Evolutionary conservation across 257 asterid species (phyloP).

Genomic region (Solanum stenotomum): DNA sequence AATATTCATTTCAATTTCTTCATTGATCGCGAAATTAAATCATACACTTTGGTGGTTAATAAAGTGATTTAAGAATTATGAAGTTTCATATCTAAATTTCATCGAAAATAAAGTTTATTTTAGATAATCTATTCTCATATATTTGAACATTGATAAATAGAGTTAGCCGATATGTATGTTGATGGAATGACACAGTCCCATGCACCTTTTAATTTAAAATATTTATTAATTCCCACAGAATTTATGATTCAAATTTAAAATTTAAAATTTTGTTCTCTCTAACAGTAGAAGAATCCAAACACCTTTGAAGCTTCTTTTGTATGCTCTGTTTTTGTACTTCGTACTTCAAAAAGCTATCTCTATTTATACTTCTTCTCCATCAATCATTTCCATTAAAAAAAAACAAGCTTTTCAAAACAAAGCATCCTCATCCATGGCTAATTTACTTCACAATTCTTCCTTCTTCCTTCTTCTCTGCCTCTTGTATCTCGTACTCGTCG

Average conservation of each 20-base stretch:
- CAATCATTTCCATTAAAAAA: not conserved
- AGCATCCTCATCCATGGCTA: constrained; percentile 2
- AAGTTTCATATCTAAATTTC: not conserved
- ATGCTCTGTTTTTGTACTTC: not conserved
- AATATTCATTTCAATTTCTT: not conserved
- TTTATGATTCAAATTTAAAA: not conserved
- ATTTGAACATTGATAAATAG: not conserved
- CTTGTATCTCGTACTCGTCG: not conserved
- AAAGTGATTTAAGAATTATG: accelerated
- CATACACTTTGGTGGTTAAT: not conserved
- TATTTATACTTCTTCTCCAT: not conserved
- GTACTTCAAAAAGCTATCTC: not conserved
- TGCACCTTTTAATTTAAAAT: not conserved
- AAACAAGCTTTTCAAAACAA: not conserved
- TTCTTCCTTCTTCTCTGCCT: not conserved
- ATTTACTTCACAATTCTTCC: not conserved
- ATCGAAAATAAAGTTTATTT: no score
- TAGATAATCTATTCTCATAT: not conserved
- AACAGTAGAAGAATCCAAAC: not conserved
- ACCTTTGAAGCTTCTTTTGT: not conserved
- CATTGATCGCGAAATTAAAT: not conserved
- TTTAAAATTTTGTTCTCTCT: not conserved
- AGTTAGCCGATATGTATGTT: no score
- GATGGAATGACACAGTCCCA: no score
- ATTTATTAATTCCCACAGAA: not conserved